Conservation (phyloP, 2,329 filamentous ascomycete genomes). For the Aspergillus sp. region DNA sequence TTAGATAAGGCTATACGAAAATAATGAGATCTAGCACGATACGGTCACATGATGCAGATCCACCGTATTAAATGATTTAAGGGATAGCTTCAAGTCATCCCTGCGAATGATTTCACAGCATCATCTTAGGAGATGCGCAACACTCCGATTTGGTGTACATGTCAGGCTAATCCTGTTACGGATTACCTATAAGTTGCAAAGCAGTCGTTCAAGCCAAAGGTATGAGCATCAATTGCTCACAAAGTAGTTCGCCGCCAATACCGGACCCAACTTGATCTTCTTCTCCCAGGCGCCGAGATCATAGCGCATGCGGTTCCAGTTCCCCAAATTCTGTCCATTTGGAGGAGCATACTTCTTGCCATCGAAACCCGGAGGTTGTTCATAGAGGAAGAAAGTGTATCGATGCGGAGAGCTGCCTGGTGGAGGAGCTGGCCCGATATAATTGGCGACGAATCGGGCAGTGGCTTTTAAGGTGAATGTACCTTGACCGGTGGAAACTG, state of each 20-base stretch:
- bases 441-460: slow-evolving; percentile 28
- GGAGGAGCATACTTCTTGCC: slow-evolving; percentile 27
- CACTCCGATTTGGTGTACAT: too few species aligned
- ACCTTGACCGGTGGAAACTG: not conserved
- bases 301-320: slow-evolving; percentile 37
- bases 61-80: too few species aligned
- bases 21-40: too few species aligned
- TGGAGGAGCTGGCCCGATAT: slow-evolving; percentile 46
- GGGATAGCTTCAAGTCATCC: too few species aligned
- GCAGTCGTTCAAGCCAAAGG: too few species aligned
- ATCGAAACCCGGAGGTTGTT: slow-evolving; percentile 41
- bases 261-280: slow-evolving; percentile 24
- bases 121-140: too few species aligned
- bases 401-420: slow-evolving; percentile 44
- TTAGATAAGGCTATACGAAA: too few species aligned
- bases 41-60: too few species aligned
- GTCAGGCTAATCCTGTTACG: too few species aligned
- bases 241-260: slow-evolving; percentile 38
- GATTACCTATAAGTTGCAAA: too few species aligned
- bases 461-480: slow-evolving; percentile 5
- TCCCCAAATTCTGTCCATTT: slow-evolving; percentile 31
- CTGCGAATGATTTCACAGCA: too few species aligned
- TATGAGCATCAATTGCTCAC: slow-evolving; percentile 14
- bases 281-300: slow-evolving; percentile 39
- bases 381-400: slow-evolving; percentile 47